Evolutionary conservation across 495 filamentous ascomycete species (phyloP), one percentile per base, ranked within the genome.

Genomic region (Annulohypoxylon maeteangense): DNA sequence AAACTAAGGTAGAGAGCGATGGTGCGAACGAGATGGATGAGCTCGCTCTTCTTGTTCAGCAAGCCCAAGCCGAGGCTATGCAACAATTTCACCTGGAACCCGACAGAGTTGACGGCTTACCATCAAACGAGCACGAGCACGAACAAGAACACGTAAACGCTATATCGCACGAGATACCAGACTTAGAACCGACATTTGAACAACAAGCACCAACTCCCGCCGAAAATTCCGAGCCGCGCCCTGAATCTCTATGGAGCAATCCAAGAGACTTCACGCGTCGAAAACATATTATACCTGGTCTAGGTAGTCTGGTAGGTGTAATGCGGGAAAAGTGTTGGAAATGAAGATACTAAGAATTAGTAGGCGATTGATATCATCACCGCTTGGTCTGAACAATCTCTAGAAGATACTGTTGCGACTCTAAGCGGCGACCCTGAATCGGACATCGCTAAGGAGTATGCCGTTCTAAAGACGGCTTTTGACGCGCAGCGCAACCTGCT

Each of bases 401-500:
- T 79, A 11, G 76, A 78, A 29, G 92, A 96, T 63, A 92, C 93
- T 27, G 86, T 93, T 8, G 75, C 75, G 14, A 87, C 86, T 16
- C 89, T 93, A 54, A 85, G 93, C n/a, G 89, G 89, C 0, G 86
- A 92, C 32, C 83, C 86, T 7, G 88, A 93, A 3, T 92, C 91
- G 10, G 92, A 93, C 51, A 88, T 92, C 62, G 87, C 91, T 7
- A 91, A 91, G 75, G 89, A 92, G n/a, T 98, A 96, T 79, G 84
- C 86, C 4, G 89, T 90, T 6, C 87, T 97, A 74, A 91, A 92
- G 75, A 87, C 88, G 2, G 85, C 94, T 1, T 97, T 97, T 69
- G 89, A 94, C 62, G 86, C 92, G 53, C 92, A 92, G 3, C 93
- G 94, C 73, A 88, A 89, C 63, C 85, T 93, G 2, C 97, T 96